Base-by-base conservation (phyloP, 441 rosid genomes). In the California macrophylla region DNA sequence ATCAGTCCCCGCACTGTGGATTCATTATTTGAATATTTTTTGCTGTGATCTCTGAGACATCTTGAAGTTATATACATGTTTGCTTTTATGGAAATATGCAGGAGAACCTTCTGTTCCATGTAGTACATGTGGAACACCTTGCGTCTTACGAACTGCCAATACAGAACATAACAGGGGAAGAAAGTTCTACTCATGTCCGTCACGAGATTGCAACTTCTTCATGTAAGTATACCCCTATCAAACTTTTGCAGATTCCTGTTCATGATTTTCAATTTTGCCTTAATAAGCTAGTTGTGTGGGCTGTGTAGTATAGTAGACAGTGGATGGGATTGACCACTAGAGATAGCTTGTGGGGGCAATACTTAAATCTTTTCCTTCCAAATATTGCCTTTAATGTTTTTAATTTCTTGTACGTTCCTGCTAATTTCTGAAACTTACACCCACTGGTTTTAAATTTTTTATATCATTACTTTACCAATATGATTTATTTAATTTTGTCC, bases 151-250 rank as follows among this genome's bases (percentile, higher is more conserved):
- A 78, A 87, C 91, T 47, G 97, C 98, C 26, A 94, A 89, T 76
- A 91, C 97, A 0, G 89, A 82, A 71, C 86, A 80, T 78, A 94
- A 94, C 83, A 83, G 92, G 70, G 98, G 97, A 78, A 87, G 98
- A 66, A 87, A 85, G 77, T 94, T 94, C 84, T 94, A 82, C 82
- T 87, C 92, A 15, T 92, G 98, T 79, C 83, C 81, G 78, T 82
- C 91, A 23, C 88, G 79, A 64, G 86, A 81, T 64, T 94, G 98
- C 91, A 92, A 83, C 79, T 94, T 92, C 81, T 94, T 94, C 63
- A 82, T 77, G 98, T 92, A 90, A 23, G 93, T 75, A 73, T 58
- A 70, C 65, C 64, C 60, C 25, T 52, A 52, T 52, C 25, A 20
- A 25, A 62, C 16, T 52, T 32, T 1, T 18, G 1, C n/a, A 1